phyloP scores from a whole-genome alignment of 2,329 filamentous ascomycete species.

The Akanthomyces uredinophilus region DNA sequence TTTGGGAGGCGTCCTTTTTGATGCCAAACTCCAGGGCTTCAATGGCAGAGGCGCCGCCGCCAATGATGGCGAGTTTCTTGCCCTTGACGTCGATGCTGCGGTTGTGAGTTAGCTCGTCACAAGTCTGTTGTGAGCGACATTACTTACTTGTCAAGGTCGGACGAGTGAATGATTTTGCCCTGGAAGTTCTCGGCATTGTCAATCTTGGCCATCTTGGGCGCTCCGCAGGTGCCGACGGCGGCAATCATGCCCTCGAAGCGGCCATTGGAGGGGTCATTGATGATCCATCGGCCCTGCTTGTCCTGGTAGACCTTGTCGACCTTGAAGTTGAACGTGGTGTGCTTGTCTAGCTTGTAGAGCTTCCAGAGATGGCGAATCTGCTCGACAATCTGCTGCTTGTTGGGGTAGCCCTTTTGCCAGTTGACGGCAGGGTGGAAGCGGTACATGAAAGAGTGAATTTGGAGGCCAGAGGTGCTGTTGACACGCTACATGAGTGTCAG shows the following conservation, averaged over 20 bases:
- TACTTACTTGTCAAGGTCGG: constrained; percentile 57
- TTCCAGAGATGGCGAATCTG: constrained; percentile 71
- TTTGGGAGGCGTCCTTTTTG: constrained; percentile 59
- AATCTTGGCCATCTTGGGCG: constrained; percentile 67
- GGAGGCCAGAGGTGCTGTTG: constrained; percentile 75
- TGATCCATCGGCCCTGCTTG: constrained; percentile 64
- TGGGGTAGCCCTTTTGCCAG: constrained; percentile 72
- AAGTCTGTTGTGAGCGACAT: background rate
- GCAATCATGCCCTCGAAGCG: constrained; percentile 74
- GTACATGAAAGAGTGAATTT: constrained; percentile 85
- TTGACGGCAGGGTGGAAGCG: constrained; percentile 76
- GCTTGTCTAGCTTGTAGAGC: constrained; percentile 63
- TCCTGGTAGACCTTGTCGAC: constrained; percentile 68
- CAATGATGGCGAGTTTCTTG: constrained; percentile 72
- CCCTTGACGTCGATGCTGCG: constrained; percentile 59
- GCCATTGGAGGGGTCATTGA: constrained; percentile 67
- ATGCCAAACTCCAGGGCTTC: constrained; percentile 78
- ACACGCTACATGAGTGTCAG: constrained; percentile 48
- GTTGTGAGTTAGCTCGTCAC: constrained; percentile 19
- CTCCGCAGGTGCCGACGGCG: constrained; percentile 75
- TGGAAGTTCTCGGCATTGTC: constrained; percentile 67
- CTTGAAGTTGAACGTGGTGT: constrained; percentile 65
- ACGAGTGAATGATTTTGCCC: constrained; percentile 70
- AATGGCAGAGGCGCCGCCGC: constrained; percentile 71
- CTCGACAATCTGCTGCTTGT: constrained; percentile 67